These are phyloP conservation scores for Syncephalastrum sp. DNA, from an alignment of 371 early-diverging fungal species.

Conservation along the genomic window DNA sequence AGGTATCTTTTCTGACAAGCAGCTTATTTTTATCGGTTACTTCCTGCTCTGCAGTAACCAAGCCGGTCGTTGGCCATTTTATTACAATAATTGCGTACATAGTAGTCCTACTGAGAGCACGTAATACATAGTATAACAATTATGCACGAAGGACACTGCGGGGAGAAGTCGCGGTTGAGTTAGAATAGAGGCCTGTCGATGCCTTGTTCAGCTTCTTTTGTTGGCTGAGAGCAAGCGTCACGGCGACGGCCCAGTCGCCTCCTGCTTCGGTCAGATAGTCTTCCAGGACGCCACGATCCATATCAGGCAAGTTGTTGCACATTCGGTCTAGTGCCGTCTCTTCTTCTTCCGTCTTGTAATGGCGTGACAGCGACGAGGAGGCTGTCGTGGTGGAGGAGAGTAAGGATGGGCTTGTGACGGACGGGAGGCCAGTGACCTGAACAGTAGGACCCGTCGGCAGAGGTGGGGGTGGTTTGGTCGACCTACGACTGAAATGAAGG, in stretches of 20 bases:
- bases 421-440: background rate
- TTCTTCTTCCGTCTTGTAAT: background rate
- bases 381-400: conserved; percentile 4
- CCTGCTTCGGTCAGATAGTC: conserved; percentile 37
- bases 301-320: conserved; percentile 39
- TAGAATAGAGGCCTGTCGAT: too few species aligned
- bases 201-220: conserved; percentile 11
- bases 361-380: conserved; percentile 6
- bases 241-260: conserved; percentile 45
- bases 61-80: too few species aligned
- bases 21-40: too few species aligned
- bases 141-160: too few species aligned
- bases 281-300: conserved; percentile 32
- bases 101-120: too few species aligned
- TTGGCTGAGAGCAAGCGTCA: conserved; percentile 42
- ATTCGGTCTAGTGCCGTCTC: conserved; percentile 26
- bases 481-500: background rate
- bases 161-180: too few species aligned
- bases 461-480: conserved; percentile 2
- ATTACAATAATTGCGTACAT: too few species aligned
- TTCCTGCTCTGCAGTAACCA: too few species aligned
- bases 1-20: too few species aligned
- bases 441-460: background rate
- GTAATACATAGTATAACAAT: too few species aligned
- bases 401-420: background rate